Conservation (phyloP, 345 rosid genomes). For the Eucalyptus globulus region DNA sequence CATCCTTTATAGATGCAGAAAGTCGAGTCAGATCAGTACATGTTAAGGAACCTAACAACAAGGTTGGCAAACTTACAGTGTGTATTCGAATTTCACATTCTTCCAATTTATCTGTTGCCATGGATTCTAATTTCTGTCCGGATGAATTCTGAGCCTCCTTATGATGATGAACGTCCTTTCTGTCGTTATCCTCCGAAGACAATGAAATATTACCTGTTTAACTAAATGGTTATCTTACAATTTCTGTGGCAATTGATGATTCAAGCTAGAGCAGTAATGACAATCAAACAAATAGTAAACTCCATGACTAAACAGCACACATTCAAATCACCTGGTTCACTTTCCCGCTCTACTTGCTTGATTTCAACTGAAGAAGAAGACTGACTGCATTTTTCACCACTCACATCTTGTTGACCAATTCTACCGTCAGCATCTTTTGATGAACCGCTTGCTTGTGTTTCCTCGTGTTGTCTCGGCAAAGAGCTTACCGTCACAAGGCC, state of each 20-base stretch:
- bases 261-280: not conserved
- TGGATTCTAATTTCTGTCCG: not conserved
- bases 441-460: conserved; percentile 3
- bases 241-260: not conserved
- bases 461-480: not conserved
- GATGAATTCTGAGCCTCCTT: not conserved
- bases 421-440: conserved; percentile 1
- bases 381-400: not conserved
- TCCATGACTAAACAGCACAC: not conserved
- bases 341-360: not conserved
- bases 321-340: not conserved
- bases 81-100: not conserved
- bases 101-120: not conserved
- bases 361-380: conserved; percentile 7
- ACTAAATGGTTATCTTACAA: not conserved
- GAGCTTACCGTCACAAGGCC: not conserved
- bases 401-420: not conserved
- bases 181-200: not conserved
- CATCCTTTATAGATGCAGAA: not conserved
- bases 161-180: not conserved
- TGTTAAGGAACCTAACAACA: not conserved
- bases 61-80: not conserved
- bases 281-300: not conserved
- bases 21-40: not conserved
- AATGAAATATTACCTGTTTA: not conserved